Percentiles rank a stretch among this genome's conserved stretches.
Evolutionary conservation across 2,329 filamentous ascomycete genomes (phyloP).

Genomic region (Fusarium brevicatenulatum): DNA sequence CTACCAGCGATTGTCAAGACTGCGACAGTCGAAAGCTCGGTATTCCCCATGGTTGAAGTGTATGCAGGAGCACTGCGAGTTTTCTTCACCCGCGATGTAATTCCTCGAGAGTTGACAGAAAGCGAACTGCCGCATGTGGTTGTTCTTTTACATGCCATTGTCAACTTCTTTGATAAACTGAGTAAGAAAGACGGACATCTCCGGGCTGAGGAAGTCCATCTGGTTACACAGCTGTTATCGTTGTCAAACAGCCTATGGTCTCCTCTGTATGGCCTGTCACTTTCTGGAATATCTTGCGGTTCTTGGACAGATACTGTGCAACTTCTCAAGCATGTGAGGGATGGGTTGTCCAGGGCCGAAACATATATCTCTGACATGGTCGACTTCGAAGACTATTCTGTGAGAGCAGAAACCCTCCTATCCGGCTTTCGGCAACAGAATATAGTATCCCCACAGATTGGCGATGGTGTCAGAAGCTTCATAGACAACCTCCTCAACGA

Average conservation of each 20-base stretch:
- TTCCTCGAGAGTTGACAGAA: conserved; percentile 52
- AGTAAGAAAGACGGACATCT: conserved; percentile 29
- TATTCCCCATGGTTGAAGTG: conserved; percentile 62
- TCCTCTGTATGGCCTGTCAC: conserved; percentile 38
- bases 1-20: conserved; percentile 62
- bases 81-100: conserved; percentile 48
- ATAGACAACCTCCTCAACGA: conserved; percentile 56
- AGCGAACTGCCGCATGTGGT: conserved; percentile 48
- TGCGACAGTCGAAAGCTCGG: conserved; percentile 47
- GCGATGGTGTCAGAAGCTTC: conserved; percentile 53
- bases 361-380: conserved; percentile 31
- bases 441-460: neutral
- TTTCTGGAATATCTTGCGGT: conserved; percentile 7
- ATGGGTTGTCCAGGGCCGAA: conserved; percentile 33
- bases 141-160: conserved; percentile 46
- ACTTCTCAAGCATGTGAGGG: conserved; percentile 27
- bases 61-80: conserved; percentile 57
- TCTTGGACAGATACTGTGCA: conserved; percentile 35
- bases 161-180: conserved; percentile 44
- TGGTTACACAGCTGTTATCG: conserved; percentile 44
- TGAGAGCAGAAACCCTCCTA: conserved; percentile 39
- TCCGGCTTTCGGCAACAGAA: conserved; percentile 25
- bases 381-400: conserved; percentile 23
- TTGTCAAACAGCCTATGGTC: conserved; percentile 48
- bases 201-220: conserved; percentile 41